Evolutionary conservation across 371 early-diverging fungal species (phyloP), one percentile per base, ranked within the genome.

Genomic region (Apophysomyces sp.): DNA sequence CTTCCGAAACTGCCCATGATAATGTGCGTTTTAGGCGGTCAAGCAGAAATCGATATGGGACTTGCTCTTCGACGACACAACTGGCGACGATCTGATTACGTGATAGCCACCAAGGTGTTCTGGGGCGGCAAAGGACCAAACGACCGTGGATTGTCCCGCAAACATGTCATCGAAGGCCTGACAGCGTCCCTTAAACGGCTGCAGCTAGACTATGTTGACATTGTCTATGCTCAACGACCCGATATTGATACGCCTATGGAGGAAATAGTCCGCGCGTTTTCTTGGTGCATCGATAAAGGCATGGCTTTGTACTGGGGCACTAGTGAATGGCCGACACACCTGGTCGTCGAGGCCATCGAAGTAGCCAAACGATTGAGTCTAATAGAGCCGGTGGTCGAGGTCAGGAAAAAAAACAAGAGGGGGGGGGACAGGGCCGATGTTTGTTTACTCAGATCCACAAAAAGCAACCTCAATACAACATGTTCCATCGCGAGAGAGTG

Each of bases 241-340:
- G 92, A 74, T 61, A 68, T 67, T 4, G 75, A 76, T 62, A 76
- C 78, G 26, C 88, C 88, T 24, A 91, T 91, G 89, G 89, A 90
- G 65, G 93, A 93, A 66, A 84, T 82, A 52, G 92, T 93, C 5
- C 83, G 93, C n/a, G 93, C 92, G 2, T 93, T 93, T 68, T 90
- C 90, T 68, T 82, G 82, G 76, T 82, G 89, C 37, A 91, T 93
- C 64, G 85, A 92, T 54, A 84, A 84, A 60, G 92, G 92, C 16
- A 82, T 82, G 81, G 89, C 91, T 3, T 83, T 92, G 40, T 92
- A 92, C 76, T 92, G 92, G 92, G 90, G 91, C 1, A 90, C 91
- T 4, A 84, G 85, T 28, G 93, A 93, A 76, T 93, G 93, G 93
- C 82, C 84, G 16, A 84, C 88, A 0, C 85, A 87, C 67, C 84